These are phyloP conservation scores for Alternaria sp. DNA, from an alignment of 2,329 filamentous ascomycete species.

Conservation along the genomic window DNA sequence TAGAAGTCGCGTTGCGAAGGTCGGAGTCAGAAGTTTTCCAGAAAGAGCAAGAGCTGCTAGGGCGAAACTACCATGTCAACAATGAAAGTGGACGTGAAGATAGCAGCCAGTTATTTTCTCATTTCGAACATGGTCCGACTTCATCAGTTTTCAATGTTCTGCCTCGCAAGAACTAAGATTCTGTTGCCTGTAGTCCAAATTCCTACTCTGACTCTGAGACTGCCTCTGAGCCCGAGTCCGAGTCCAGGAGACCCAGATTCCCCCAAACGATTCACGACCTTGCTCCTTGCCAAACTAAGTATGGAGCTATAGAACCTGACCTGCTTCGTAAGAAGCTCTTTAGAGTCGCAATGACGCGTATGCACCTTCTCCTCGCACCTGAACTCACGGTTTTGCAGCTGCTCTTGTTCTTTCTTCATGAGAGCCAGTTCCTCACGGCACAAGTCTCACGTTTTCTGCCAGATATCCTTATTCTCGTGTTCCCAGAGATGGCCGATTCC, in stretches of 20 bases:
- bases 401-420: not conserved
- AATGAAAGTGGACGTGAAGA: not conserved
- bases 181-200: too few relatives aligned
- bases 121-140: not conserved
- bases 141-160: not conserved
- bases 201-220: not conserved
- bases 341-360: not conserved
- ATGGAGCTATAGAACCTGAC: not conserved
- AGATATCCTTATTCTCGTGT: not conserved
- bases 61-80: fast-evolving
- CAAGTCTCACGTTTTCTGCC: not conserved
- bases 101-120: fast-evolving
- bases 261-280: not conserved
- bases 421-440: not conserved
- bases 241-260: not conserved
- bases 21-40: not conserved
- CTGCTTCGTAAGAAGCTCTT: not conserved
- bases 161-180: too few relatives aligned
- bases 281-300: not conserved
- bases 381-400: not conserved
- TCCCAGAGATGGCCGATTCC: not conserved
- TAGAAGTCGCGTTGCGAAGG: not conserved
- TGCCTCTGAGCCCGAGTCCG: not conserved
- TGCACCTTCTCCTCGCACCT: not conserved
- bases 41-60: not conserved